These are phyloP conservation scores for Paramecium tetraurelia DNA, from an alignment of 73 alveolate species.

Conservation along the genomic window DNA sequence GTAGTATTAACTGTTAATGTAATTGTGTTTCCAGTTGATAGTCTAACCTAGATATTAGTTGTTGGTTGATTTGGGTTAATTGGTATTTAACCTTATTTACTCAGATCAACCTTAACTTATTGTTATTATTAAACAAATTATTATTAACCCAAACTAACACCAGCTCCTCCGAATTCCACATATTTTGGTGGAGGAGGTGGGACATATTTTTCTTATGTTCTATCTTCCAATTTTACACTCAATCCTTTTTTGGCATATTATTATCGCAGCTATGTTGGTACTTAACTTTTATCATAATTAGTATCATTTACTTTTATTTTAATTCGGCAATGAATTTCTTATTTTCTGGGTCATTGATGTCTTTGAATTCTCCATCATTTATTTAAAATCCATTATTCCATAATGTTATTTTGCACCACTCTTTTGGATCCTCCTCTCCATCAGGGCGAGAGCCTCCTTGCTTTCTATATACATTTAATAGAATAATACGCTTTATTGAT, in stretches of 20 bases:
- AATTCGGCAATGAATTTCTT: slow-evolving; percentile 74
- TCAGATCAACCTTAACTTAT: slow-evolving; percentile 60
- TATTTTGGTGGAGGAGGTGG: slow-evolving; percentile 88
- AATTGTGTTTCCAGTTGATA: slow-evolving; percentile 75
- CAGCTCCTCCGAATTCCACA: slow-evolving; percentile 77
- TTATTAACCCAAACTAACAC: slow-evolving; percentile 69
- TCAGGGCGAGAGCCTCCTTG: slow-evolving; percentile 33
- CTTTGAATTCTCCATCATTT: slow-evolving; percentile 83
- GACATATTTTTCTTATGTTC: slow-evolving; percentile 67
- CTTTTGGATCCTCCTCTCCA: slow-evolving; percentile 38
- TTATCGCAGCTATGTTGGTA: slow-evolving; percentile 68
- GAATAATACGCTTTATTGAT: slow-evolving; percentile 68
- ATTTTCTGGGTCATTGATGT: slow-evolving; percentile 67
- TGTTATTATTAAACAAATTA: slow-evolving; percentile 15
- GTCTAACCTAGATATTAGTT: slow-evolving; percentile 74
- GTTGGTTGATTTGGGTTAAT: slow-evolving; percentile 72
- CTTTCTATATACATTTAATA: neutral
- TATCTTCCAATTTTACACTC: slow-evolving; percentile 76
- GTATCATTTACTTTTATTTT: slow-evolving; percentile 60
- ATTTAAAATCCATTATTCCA: slow-evolving; percentile 77
- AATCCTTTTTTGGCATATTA: slow-evolving; percentile 67
- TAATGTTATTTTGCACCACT: slow-evolving; percentile 64
- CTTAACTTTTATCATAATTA: neutral
- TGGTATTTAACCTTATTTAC: slow-evolving; percentile 69
- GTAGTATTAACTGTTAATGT: slow-evolving; percentile 61